Evolutionary conservation across 2,329 filamentous ascomycete species (phyloP), one percentile per base, ranked within the genome.

Genomic region (Penicillium sp.): DNA sequence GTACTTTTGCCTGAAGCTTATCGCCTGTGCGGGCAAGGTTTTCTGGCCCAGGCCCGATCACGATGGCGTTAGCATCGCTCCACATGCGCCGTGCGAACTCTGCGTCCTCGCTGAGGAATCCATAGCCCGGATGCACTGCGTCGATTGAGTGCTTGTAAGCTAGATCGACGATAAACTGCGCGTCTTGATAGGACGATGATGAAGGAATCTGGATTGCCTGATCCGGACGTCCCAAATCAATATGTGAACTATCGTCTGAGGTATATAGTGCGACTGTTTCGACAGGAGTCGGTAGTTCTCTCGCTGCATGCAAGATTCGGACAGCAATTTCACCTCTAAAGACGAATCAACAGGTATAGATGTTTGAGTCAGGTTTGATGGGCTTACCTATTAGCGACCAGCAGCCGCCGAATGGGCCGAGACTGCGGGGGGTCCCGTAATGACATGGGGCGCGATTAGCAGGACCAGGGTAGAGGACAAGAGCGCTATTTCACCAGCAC

Each of bases 241-340:
- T 79, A 58, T 86, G 83, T 1, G 77, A 78, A 28, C 74, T 70
- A 64, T 87, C 84, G 45, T 79, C 76, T 3, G 75, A 62, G 6
- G 81, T 81, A 64, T 82, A 84, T 3, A 85, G 64, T 18, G 80
- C 77, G 56, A 78, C 81, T 1, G 81, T 84, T 49, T 82, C 77
- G 8, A 85, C 72, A 12, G 62, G 51, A 4, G 59, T 54, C 12
- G 70, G 72, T 3, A 85, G 71, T 67, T 87, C 84, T 38, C 82
- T 75, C n/a, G 81, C 81, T 50, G 83, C 77, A 28, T 79, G 77
- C 31, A 86, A 71, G 44, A 86, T 83, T 12, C 84, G 77, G 2
- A 82, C 78, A 49, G 84, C 83, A 47, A 87, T 86, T 66, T 87
- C 85, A 50, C 84, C 85, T 71, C 83, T 84, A 47, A 29, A 23